These are phyloP conservation scores for Colletotrichum aenigma DNA, from an alignment of 2,329 filamentous ascomycete genomes.

Conservation along the genomic window DNA sequence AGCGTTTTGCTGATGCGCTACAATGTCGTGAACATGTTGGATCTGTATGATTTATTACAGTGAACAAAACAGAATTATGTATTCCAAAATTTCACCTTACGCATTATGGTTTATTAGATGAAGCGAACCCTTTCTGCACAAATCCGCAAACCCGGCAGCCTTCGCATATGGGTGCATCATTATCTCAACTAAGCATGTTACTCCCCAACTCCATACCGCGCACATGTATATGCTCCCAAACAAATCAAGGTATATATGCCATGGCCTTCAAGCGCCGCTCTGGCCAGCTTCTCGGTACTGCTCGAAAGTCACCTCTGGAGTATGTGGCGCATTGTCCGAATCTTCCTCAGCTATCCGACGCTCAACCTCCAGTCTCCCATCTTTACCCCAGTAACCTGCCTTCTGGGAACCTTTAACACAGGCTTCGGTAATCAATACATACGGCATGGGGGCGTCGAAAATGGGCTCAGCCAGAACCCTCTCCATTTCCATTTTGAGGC, in stretches of 20 bases:
- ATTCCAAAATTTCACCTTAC: background rate
- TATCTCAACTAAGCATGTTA: background rate
- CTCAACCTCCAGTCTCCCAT: conserved; percentile 72
- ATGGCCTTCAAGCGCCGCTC: conserved; percentile 44
- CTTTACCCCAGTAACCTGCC: conserved; percentile 69
- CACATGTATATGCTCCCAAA: background rate
- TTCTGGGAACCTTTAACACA: conserved; percentile 68
- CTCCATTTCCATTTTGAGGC: conserved; percentile 81
- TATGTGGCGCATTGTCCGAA: conserved; percentile 21
- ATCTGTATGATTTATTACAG: background rate
- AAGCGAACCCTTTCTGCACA: background rate
- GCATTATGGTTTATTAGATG: background rate
- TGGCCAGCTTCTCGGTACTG: conserved; percentile 50
- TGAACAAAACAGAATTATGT: background rate
- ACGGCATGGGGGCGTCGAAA: conserved; percentile 79
- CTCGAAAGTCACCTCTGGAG: conserved; percentile 38
- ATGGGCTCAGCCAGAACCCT: conserved; percentile 78
- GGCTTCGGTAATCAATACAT: conserved; percentile 74
- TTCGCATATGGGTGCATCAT: background rate
- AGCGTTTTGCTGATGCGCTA: background rate
- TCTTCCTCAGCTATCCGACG: conserved; percentile 71
- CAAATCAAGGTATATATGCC: background rate
- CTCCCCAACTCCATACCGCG: background rate
- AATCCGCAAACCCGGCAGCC: background rate
- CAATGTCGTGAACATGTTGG: background rate